Base-by-base conservation (phyloP, 768 basidiomycete species). In the Mycena maculata region DNA sequence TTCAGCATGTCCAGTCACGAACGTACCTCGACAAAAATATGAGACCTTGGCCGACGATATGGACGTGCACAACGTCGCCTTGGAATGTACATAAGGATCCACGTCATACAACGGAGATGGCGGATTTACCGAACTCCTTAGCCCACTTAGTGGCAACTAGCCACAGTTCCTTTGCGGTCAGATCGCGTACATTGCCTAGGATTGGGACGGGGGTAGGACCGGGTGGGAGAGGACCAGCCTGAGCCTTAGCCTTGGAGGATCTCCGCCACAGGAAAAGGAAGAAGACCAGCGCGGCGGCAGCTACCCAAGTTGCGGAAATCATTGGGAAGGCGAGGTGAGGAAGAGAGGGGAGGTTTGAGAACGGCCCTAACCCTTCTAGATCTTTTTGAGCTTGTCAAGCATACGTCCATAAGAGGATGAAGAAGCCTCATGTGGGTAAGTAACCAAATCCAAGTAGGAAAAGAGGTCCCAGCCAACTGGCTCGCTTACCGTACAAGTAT, bases 21-120 rank as follows among this genome's bases (percentile, higher is more conserved):
- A 47, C 13, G 44, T 49, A 41, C n/a, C n/a, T n/a, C n/a, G 31
- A 38, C 65, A 67, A 54, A 77, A 93, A 90, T 31, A 93, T 80
- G 36, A 94, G 84, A 2, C 86, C 85, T 65, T 91, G 87, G 0
- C 91, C 90, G 50, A 90, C 81, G 25, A 91, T 77, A 69, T 89
- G 88, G 38, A 92, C 76, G 72, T 91, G 88, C 0, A 88, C 86
- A 71, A 92, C 79, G 50, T 85, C 86, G 52, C 92, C 92, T 90
- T 63, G 50, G 38, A n/a, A n/a, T 23, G 41, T 25, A 60, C 64
- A 55, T 47, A 65, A 63, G 57, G 25, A 49, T 27, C 67, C 53
- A 27, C 31, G 13, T 38, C n/a, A 67, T 64, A 18, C 62, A 70
- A 52, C 38, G 13, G 62, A 44, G 18, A 53, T 70, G 57, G 42